These are phyloP conservation scores for Termitomyces sp. DNA, from an alignment of 768 basidiomycete species.

Conservation along the genomic window DNA sequence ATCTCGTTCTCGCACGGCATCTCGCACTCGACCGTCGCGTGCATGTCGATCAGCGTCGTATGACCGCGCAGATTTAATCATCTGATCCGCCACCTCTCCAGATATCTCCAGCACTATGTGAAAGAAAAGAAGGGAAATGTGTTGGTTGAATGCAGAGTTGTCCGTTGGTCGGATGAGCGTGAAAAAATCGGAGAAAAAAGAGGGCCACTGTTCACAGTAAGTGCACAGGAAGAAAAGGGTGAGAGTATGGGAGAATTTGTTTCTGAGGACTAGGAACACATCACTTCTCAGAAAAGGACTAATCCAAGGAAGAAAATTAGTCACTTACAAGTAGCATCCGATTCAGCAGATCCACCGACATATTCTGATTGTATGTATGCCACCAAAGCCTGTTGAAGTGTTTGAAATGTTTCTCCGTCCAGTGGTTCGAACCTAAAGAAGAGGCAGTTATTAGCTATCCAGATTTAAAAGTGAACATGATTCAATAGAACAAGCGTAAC, in stretches of 20 bases:
- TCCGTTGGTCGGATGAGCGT: conserved; percentile 61
- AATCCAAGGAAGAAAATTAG: conserved; percentile 1
- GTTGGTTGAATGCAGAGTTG: conserved; percentile 67
- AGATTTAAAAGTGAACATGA: not conserved
- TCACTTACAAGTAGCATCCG: conserved; percentile 71
- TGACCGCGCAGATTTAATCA: conserved; percentile 81
- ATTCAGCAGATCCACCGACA: conserved; percentile 79
- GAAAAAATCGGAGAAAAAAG: conserved; percentile 78
- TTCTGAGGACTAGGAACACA: conserved; percentile 64
- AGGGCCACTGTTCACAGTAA: conserved; percentile 81
- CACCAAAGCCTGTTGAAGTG: conserved; percentile 70
- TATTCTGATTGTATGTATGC: conserved; percentile 87
- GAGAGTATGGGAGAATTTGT: conserved; percentile 91
- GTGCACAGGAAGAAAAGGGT: conserved; percentile 85
- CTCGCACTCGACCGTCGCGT: conserved; percentile 81
- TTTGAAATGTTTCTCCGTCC: conserved; percentile 64
- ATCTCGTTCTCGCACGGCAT: conserved; percentile 86
- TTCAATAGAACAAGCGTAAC: not conserved
- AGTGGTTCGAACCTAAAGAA: conserved; percentile 52
- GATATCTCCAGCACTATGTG: conserved; percentile 93
- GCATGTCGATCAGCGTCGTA: conserved; percentile 66
- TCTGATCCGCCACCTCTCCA: conserved; percentile 94
- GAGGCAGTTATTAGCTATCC: conserved; percentile 3
- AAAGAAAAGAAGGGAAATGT: conserved; percentile 85
- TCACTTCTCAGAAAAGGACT: conserved; percentile 8